A percentile compares a stretch with the other conserved stretches of the same genome.
These are phyloP conservation scores for Mrakia gelida DNA, from an alignment of 768 basidiomycete species.

Conservation along the genomic window DNA sequence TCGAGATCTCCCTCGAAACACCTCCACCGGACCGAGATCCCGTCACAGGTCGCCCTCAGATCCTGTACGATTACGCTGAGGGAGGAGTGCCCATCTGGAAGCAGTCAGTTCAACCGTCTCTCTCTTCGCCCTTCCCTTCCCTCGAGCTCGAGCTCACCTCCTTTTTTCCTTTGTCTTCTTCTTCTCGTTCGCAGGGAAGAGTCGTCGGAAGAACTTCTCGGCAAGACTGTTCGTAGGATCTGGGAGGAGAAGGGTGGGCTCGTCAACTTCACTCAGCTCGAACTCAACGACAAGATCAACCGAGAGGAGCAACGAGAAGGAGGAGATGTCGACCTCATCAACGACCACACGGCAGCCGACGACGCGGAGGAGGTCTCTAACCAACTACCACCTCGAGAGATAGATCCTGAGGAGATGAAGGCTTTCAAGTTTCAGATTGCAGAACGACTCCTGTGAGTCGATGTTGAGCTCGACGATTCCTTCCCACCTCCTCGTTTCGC, in stretches of 20 bases:
- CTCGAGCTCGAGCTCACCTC: not conserved
- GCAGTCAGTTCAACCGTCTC: not conserved
- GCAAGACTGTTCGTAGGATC: constrained; percentile 16
- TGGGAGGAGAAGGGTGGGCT: constrained; percentile 25
- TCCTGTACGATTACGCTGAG: constrained; percentile 8
- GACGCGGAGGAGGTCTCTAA: not conserved
- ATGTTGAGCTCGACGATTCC: not conserved
- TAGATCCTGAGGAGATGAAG: constrained; percentile 20
- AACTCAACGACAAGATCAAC: not conserved
- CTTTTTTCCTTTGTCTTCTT: not conserved
- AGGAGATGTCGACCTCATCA: not conserved
- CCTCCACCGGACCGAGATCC: not conserved
- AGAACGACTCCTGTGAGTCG: constrained; percentile 16
- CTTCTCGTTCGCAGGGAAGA: not conserved
- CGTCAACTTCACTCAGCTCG: not conserved
- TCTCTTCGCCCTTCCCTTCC: not conserved
- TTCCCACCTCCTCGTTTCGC: not conserved
- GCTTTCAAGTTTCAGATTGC: constrained; percentile 15
- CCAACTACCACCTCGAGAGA: not conserved
- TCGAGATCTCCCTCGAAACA: constrained; percentile 1
- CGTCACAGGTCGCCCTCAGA: not conserved
- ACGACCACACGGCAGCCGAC: not conserved
- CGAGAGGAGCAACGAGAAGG: not conserved
- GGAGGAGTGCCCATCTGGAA: constrained; percentile 11
- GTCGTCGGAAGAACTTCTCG: constrained; percentile 1